These are phyloP conservation scores for Heterobasidion parviporum DNA, from an alignment of 1,284 basidiomycete species.

Conservation along the genomic window DNA sequence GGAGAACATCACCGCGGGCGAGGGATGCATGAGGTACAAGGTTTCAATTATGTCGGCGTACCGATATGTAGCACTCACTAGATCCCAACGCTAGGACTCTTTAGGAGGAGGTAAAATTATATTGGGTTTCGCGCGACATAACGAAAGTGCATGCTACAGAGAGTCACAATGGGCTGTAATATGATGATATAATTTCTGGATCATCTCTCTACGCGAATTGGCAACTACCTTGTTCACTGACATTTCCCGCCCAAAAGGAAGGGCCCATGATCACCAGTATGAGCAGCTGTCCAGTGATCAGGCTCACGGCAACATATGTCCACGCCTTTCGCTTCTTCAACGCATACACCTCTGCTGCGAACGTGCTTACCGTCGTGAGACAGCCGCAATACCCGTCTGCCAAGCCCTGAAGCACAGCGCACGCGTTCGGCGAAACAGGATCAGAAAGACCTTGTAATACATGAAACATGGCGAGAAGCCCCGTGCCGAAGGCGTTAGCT, in stretches of 20 bases:
- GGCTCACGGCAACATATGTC: conserved; percentile 66
- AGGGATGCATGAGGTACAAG: no score
- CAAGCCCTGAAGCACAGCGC: conserved; percentile 73
- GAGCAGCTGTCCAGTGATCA: conserved; percentile 63
- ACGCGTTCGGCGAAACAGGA: conserved; percentile 44
- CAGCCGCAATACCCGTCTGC: conserved; percentile 93
- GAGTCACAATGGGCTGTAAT: no score
- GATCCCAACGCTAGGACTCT: no score
- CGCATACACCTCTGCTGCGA: conserved; percentile 72
- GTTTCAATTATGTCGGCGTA: no score
- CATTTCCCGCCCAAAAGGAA: conserved; percentile 47
- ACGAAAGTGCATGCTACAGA: no score
- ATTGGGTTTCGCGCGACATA: not conserved
- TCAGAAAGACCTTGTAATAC: conserved; percentile 53
- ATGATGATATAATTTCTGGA: no score
- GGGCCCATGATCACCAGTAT: conserved; percentile 75
- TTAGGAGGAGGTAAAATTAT: not conserved
- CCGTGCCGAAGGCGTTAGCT: conserved; percentile 81
- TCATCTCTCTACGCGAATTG: conserved; percentile 16
- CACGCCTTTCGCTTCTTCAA: conserved; percentile 50
- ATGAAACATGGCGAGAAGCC: conserved; percentile 64
- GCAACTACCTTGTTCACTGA: conserved; percentile 33
- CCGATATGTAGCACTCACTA: no score
- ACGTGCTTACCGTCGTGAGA: conserved; percentile 91
- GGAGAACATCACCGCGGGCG: no score